Evolutionary conservation across 805 yeast species (phyloP).

Genomic region (Priceomyces fermenticarens): DNA sequence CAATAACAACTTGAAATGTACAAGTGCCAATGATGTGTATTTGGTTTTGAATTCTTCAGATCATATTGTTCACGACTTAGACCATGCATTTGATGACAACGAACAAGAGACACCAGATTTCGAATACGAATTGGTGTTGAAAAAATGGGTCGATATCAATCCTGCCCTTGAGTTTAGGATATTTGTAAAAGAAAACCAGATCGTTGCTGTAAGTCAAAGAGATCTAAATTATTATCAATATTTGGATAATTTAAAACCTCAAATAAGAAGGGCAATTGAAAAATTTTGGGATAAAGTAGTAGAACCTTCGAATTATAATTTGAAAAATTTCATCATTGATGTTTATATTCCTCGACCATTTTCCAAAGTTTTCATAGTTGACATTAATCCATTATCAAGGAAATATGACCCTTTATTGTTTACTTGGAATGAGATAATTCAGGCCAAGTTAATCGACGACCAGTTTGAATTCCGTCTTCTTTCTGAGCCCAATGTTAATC

Average conservation of each 20-base stretch:
- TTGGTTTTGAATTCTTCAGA: conserved; percentile 81
- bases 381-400: conserved; percentile 81
- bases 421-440: conserved; percentile 76
- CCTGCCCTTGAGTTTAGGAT: conserved; percentile 92
- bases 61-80: conserved; percentile 81
- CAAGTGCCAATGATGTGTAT: conserved; percentile 70
- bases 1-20: conserved; percentile 72
- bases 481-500: conserved; percentile 62
- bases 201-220: conserved; percentile 79
- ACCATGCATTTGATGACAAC: conserved; percentile 60
- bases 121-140: conserved; percentile 64
- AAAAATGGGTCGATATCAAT: conserved; percentile 79
- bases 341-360: conserved; percentile 79
- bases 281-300: conserved; percentile 49
- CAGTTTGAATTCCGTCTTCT: conserved; percentile 62
- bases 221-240: conserved; percentile 82
- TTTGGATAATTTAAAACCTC: conserved; percentile 49
- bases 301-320: conserved; percentile 17
- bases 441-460: conserved; percentile 52
- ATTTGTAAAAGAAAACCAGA: conserved; percentile 60
- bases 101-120: conserved; percentile 17
- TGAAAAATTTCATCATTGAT: conserved; percentile 61
- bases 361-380: conserved; percentile 64
- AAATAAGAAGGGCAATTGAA: conserved; percentile 47
- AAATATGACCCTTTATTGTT: conserved; percentile 76